Evolutionary conservation across 768 basidiomycete species (phyloP), one percentile per base, ranked within the genome.

Genomic region (Mrakia gelida): DNA sequence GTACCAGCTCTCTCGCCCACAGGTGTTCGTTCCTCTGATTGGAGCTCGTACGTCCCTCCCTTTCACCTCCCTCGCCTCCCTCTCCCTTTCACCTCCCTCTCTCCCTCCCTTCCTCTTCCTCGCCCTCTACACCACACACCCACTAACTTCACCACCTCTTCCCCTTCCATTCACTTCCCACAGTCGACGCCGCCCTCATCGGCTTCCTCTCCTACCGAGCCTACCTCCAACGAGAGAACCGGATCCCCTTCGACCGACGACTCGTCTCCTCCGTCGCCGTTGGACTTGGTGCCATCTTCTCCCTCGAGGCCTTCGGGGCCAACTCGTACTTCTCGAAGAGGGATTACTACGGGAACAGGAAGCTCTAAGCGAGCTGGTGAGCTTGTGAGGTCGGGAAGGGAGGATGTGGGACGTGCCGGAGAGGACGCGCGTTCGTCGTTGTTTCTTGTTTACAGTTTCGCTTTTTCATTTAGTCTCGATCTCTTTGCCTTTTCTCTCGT

Each of bases 301-400:
- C 77, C 28, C 52, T 78, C 71, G 71, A 78, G 63, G 77, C 54
- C 41, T 75, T 49, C 49, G 71, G 77, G 3, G 61, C 71, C 59
- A 73, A 65, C 77, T 26, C 62, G 18, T 78, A 78, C 72, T 77
- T 77, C 59, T 62, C 76, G 9, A 77, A 77, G 71, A 59, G 71
- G 56, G 76, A 77, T 61, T 77, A 43, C 71, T 63, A 72, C 71
- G 76, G 70, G 18, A 77, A 77, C 59, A 43, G 43, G 43, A 72
- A 77, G 76, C 38, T 61, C 21, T 75, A 75, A 28, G 8, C 28
- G 38, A 38, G 38, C 8, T 38, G 38, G 38, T 8, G 38, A 38
- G 38, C 38, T 38, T 38, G 38, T 38, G 38, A 8, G 38, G 38
- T 3, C 4, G 38, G 8, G 38, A 8, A 38, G 45, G 5, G 49